Evolutionary conservation across 2,329 filamentous ascomycete species (phyloP), one percentile per base, ranked within the genome.

Genomic region (Sporothrix euskadiensis): DNA sequence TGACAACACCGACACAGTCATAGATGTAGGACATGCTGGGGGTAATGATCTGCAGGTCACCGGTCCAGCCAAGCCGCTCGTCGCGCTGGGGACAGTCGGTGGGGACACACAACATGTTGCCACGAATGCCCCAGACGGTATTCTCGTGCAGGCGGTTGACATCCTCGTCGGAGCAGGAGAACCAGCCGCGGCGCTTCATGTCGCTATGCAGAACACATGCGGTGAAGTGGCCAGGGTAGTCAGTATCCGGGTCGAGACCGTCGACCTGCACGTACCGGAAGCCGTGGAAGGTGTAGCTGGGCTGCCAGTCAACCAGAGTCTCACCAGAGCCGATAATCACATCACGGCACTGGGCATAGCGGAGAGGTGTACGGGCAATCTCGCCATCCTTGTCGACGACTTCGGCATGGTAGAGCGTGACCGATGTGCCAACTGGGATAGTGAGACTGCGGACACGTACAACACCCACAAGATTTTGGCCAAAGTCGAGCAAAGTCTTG

Each of bases 21-120:
- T 86, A 90, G 0, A 90, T 80, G 74, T 85, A 89, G 69, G 83
- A 85, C 0, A 85, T 83, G 0, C 86, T 85, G 0, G 85, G 83
- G 0, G 81, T 80, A 74, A 89, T 89, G 0, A 84, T 82, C 52
- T 84, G 84, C 5, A 82, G 80, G 75, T 88, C 84, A n/a, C 87
- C 84, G 0, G 84, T 86, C 88, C 87, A 87, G 30, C 85, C 84
- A 5, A 88, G 78, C 0, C 86, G 82, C 78, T 88, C 86, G 71
- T 89, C 86, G 1, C 86, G 81, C 75, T 88, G 86, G 0, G 87
- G 87, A 75, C 86, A 88, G 76, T 90, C 88, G 0, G 87, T 90
- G 0, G 87, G 87, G 0, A 90, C 79, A 0, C 83, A 84, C 2
- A 89, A 76, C 76, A 90, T 89, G 76, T 90, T 90, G 0, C 87